phyloP scores from a whole-genome alignment of 2,329 filamentous ascomycete species.

The Botrytis elliptica region DNA sequence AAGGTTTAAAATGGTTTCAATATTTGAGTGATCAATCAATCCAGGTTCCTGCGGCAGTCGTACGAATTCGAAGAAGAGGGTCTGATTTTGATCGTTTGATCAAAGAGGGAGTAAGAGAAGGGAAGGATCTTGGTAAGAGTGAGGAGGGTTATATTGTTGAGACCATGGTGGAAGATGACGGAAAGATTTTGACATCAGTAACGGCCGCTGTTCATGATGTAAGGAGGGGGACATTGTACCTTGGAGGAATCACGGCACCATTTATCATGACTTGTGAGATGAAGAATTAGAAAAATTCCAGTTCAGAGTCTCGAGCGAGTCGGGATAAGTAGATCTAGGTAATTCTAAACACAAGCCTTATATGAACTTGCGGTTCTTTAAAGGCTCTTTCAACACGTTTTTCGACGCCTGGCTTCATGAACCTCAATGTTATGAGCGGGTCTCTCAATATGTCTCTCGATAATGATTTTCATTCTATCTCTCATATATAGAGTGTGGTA shows the following conservation, averaged over 20 bases:
- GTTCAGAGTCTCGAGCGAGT: not conserved
- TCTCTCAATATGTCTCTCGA: not conserved
- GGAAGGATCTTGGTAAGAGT: not conserved
- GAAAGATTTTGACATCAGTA: not conserved
- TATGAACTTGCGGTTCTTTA: too few relatives aligned
- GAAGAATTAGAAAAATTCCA: not conserved
- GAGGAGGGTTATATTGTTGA: constrained; percentile 8
- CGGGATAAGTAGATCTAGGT: not conserved
- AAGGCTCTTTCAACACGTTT: too few relatives aligned
- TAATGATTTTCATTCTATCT: not conserved
- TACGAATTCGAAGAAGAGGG: constrained; percentile 11
- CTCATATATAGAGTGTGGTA: not conserved
- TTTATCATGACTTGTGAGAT: constrained; percentile 13
- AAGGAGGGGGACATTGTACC: constrained; percentile 4
- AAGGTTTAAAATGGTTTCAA: constrained; percentile 29
- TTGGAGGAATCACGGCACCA: constrained; percentile 6
- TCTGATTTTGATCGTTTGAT: constrained; percentile 1
- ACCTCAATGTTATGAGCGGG: too few relatives aligned
- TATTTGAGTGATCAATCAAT: constrained; percentile 32
- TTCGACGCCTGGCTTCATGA: too few relatives aligned
- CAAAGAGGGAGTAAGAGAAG: not conserved
- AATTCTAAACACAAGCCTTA: not conserved
- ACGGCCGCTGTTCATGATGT: constrained; percentile 18
- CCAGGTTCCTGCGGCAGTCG: not conserved
- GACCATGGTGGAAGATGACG: constrained; percentile 19